Percentiles rank a stretch among this genome's conserved stretches.
These are phyloP conservation scores for Leishmania braziliensis DNA, from an alignment of 208 protist genomes.

Conservation along the genomic window DNA sequence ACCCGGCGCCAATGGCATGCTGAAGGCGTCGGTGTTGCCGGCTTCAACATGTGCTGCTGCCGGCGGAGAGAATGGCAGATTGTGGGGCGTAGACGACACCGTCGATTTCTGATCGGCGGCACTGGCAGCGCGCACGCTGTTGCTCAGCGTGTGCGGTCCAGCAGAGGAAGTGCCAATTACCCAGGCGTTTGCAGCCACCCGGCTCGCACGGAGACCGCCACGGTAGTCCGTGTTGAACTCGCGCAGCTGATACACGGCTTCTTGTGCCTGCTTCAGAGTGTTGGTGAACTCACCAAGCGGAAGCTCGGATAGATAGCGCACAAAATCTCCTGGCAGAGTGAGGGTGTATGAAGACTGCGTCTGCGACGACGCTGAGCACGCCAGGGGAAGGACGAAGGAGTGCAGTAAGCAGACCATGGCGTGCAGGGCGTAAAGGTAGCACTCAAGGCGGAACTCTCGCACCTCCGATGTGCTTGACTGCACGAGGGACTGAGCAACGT, in stretches of 20 bases:
- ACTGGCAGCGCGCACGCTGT: conserved; percentile 1
- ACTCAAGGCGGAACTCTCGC: conserved; percentile 39
- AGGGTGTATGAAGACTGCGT: conserved; percentile 1
- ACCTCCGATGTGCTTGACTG: conserved; percentile 1
- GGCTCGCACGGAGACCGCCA: conserved; percentile 31
- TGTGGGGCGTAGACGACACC: neutral
- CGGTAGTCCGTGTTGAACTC: conserved; percentile 67
- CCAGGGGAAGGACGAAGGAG: conserved; percentile 61
- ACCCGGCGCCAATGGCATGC: conserved; percentile 19
- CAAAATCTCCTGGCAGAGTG: conserved; percentile 17
- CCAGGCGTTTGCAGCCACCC: neutral
- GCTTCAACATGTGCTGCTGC: neutral
- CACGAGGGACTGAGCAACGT: conserved; percentile 25
- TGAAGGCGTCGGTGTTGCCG: conserved; percentile 17
- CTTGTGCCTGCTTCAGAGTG: conserved; percentile 45
- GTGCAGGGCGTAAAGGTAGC: conserved; percentile 63
- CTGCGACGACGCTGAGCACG: neutral
- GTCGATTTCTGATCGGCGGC: neutral
- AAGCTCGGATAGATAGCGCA: conserved; percentile 37
- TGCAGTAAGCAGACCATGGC: conserved; percentile 70
- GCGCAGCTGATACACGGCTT: conserved; percentile 51
- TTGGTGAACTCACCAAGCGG: conserved; percentile 40
- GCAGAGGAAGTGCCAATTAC: neutral
- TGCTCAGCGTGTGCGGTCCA: conserved; percentile 47
- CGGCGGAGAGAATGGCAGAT: neutral